Base-by-base conservation (phyloP, 2,329 filamentous ascomycete species). In the Ophiosphaerella korrae region DNA sequence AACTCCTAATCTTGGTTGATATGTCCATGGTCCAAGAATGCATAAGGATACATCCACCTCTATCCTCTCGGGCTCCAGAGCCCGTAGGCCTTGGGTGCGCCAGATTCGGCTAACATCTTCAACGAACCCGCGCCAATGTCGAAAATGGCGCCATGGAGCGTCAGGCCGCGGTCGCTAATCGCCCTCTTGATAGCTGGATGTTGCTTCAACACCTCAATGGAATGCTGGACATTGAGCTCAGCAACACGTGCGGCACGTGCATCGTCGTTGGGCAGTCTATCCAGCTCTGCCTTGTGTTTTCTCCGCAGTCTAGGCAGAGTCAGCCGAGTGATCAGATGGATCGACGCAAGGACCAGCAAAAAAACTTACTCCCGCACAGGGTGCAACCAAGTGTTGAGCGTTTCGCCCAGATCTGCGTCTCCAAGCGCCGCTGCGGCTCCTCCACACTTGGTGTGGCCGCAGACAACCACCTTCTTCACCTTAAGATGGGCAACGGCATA, bases 121-220 rank as follows among this genome's bases (percentile, higher is more conserved):
- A 86, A 72, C 40, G 79, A 68, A n/a, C 83, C 83, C 21, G 71
- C 79, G 4, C 70, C 80, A 52, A 86, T 78, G 63, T 94, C 87
- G 70, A 90, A 93, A 12, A 95, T 78, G 45, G 87, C 80, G n/a
- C 89, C 90, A 71, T 94, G 89, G 5, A 95, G 82, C 73, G 87
- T 77, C 36, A 96, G 74, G 1, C 87, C 88, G 24, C 88, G 80
- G 63, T 90, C 85, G 57, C 78, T 73, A 52, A 92, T 84, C 23
- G 88, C 90, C 55, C 89, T 86, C 64, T 86, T 80, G 26, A 95
- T 82, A 21, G 83, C 82, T 42, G 81, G 78, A 73, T 91, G 92
- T 67, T 84, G 80, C 77, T 87, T 83, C 50, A 94, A 74, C 16
- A 84, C 82, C 60, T 85, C 78, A 51, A 93, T 79, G 21, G 88